Conservation (phyloP, 345 rosid species). For the Arabidopsis suecica region DNA sequence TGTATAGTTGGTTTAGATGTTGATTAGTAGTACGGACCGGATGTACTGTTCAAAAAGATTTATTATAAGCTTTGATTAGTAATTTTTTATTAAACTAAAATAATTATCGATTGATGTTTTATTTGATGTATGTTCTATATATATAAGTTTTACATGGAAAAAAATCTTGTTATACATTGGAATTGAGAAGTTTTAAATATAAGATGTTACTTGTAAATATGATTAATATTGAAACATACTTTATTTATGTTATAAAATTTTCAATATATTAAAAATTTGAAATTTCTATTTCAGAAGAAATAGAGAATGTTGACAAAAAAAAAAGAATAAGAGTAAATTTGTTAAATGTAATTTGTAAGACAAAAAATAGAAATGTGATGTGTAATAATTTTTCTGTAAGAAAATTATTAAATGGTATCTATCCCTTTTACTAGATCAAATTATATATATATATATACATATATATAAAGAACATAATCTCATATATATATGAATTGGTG, state of each 20-base stretch:
- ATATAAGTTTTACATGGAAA: no score
- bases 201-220: background rate
- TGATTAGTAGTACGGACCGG: background rate
- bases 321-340: background rate
- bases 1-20: background rate
- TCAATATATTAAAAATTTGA: background rate
- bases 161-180: no score
- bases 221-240: background rate
- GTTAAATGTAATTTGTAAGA: background rate
- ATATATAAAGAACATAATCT: background rate
- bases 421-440: background rate
- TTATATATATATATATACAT: background rate
- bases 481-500: background rate
- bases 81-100: background rate
- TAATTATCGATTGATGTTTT: background rate
- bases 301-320: background rate
- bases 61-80: background rate
- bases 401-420: background rate
- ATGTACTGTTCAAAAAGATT: background rate
- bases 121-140: no score
- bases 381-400: background rate
- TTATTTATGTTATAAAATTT: background rate
- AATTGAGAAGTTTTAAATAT: background rate
- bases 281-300: background rate
- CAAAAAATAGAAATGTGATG: background rate